Evolutionary conservation across 78 protist genomes (phyloP).

Genomic region (Dictyostelium purpureum): DNA sequence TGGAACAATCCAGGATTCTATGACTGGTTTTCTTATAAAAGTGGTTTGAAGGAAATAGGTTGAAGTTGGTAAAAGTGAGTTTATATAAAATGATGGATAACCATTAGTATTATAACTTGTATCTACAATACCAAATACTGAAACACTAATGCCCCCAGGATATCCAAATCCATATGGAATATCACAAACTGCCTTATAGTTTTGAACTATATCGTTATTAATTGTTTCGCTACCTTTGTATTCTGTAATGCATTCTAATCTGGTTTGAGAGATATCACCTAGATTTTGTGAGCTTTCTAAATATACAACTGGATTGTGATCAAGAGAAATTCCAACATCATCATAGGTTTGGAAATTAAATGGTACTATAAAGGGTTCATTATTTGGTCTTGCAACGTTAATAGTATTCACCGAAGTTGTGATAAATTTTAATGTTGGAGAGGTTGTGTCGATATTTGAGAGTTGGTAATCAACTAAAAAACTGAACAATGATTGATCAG

Average conservation of each 20-base stretch:
- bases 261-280: background rate
- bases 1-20: background rate
- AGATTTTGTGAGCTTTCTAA: background rate
- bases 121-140: conserved; percentile 10
- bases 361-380: too few relatives aligned
- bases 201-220: background rate
- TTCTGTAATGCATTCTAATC: background rate
- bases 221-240: background rate
- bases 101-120: background rate
- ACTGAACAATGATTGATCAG: too few relatives aligned
- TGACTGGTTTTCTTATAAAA: background rate
- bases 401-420: too few relatives aligned
- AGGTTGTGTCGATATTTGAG: too few relatives aligned
- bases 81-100: background rate
- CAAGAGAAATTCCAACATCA: background rate
- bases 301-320: background rate
- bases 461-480: too few relatives aligned
- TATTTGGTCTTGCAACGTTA: too few relatives aligned
- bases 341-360: background rate
- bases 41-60: too few relatives aligned
- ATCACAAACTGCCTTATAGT: background rate
- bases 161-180: background rate
- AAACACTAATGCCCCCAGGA: background rate
- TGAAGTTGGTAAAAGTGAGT: too few relatives aligned
- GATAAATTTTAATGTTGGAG: too few relatives aligned